Conservation (phyloP, 108 stramenopile genomes). For the Skeletonema marinoi region DNA sequence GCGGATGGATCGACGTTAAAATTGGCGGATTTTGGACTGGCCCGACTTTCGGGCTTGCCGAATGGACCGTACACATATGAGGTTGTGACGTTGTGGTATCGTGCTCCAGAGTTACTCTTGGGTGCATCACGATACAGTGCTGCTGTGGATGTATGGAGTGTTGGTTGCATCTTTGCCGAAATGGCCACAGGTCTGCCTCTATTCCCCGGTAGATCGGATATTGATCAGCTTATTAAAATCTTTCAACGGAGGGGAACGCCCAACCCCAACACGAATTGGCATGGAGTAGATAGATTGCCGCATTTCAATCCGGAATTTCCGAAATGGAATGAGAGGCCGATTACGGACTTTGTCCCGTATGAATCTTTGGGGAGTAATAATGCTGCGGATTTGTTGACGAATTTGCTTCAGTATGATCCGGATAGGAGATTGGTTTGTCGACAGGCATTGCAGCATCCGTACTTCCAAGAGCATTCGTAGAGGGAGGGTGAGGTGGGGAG, state of each 20-base stretch:
- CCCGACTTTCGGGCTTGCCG: conserved; percentile 85
- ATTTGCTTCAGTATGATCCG: conserved; percentile 87
- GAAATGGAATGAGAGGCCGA: conserved; percentile 81
- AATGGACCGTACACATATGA: conserved; percentile 88
- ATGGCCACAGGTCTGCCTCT: conserved; percentile 91
- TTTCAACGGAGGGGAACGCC: conserved; percentile 94
- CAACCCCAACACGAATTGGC: conserved; percentile 80
- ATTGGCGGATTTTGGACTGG: conserved; percentile 97
- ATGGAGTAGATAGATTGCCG: conserved; percentile 84
- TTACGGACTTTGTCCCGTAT: conserved; percentile 82
- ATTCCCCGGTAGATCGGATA: conserved; percentile 84
- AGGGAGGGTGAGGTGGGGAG: background rate
- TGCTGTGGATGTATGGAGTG: conserved; percentile 94
- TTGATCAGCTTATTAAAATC: conserved; percentile 91
- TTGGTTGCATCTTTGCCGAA: conserved; percentile 98
- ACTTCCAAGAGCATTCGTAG: conserved; percentile 59
- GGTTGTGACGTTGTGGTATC: conserved; percentile 98
- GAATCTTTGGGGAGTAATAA: conserved; percentile 64
- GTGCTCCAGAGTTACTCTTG: conserved; percentile 96
- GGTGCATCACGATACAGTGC: conserved; percentile 89
- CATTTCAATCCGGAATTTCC: conserved; percentile 93
- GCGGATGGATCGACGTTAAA: conserved; percentile 85
- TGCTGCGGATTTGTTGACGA: conserved; percentile 77
- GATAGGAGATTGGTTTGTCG: conserved; percentile 85
- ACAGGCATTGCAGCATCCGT: conserved; percentile 83